Base-by-base conservation (phyloP, 306 rosid genomes). In the Lotus japonicus region DNA sequence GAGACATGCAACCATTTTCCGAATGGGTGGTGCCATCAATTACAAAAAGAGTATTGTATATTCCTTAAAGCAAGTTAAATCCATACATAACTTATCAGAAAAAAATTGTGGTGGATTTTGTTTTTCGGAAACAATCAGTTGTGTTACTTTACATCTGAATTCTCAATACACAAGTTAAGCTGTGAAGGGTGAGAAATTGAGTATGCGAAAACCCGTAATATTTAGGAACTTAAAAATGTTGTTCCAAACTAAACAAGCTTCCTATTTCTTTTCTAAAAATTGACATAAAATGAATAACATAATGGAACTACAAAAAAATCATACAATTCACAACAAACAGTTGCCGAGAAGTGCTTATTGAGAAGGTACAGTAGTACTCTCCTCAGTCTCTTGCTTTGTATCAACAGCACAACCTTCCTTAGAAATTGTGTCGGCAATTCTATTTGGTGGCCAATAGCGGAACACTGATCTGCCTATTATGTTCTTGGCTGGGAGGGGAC, bases 381-480 rank as follows among this genome's bases (percentile, higher is more conserved):
- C n/a, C n/a, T n/a, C n/a, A 10, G 78, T 49, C 68, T 82, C 84
- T 51, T 77, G 88, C 73, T 73, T 81, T 66, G 54, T 62, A 55
- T 90, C 95, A 68, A 83, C 76, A 38, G 81, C 77, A 80, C 99
- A 95, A 33, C 77, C 71, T 2, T 80, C 82, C 81, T 85, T 87
- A 56, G 81, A 65, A 71, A 88, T 78, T 14, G 96, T 90, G 42
- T 88, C 58, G 0, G 95, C 96, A 41, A 90, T 57, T 75, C 99
- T 87, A 58, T 85, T 80, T 48, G 89, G 99, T 12, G 99, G 99
- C 99, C 99, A 95, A 77, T 95, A 95, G 13, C 96, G 87, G 74
- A 95, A 66, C 42, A 95, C 67, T 14, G 99, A 90, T 85, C 99
- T 85, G 5, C 99, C 99, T 35, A 95, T 81, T 33, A 95, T 95